A percentile compares a stretch with the other conserved stretches of the same genome.
These are phyloP conservation scores for Sphagnum contortum DNA, from an alignment of 225 moss, liverwort and hornwort species.

Conservation along the genomic window DNA sequence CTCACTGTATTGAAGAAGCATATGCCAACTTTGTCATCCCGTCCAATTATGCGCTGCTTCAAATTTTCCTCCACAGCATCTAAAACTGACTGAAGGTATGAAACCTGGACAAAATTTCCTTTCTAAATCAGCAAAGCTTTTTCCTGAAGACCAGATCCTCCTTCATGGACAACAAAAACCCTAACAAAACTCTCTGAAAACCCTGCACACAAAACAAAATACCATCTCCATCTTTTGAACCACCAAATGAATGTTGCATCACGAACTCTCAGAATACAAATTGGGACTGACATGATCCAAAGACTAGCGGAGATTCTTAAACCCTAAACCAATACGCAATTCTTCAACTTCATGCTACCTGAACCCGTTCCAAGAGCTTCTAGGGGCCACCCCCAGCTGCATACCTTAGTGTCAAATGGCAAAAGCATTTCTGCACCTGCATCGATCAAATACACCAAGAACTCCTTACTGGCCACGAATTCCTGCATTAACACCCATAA, in stretches of 20 bases:
- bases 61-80: constrained; percentile 64
- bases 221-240: too few species aligned
- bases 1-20: constrained; percentile 92
- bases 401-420: constrained; percentile 61
- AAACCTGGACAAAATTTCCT: constrained; percentile 32
- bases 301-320: background rate
- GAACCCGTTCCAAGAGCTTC: too few species aligned
- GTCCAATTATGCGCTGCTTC: constrained; percentile 75
- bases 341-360: too few species aligned
- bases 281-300: background rate
- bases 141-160: background rate
- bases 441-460: constrained; percentile 76
- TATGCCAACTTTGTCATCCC: constrained; percentile 94
- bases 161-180: background rate
- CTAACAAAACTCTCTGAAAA: too few species aligned
- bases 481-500: constrained; percentile 43
- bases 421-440: constrained; percentile 80
- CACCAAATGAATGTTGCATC: too few species aligned
- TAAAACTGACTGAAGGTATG: constrained; percentile 68
- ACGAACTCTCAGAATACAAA: background rate
- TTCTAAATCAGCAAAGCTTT: background rate
- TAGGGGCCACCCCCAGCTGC: constrained; percentile 2
- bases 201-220: too few species aligned
- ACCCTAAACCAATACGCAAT: background rate
- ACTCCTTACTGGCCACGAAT: constrained; percentile 69